phyloP scores from a whole-genome alignment of 306 rosid species.

The Prunus persica region Prunus_persica_NCBIv2 NC_034010.1:30065501-30066000 shows the following conservation, averaged over 20 bases:
- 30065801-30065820: slow-evolving; percentile 4
- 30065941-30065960: no score
- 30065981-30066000: slow-evolving; percentile 27
- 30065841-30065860: not conserved
- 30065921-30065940: not conserved
- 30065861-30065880: not conserved
- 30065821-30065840: not conserved
- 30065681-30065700: slow-evolving; percentile 36
- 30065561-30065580: slow-evolving; percentile 44
- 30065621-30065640: no score
- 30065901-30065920: not conserved
- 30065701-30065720: slow-evolving; percentile 38
- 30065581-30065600: no score
- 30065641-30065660: slow-evolving; percentile 43
- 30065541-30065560: slow-evolving; percentile 43
- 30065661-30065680: slow-evolving; percentile 42
- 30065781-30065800: slow-evolving; percentile 23
- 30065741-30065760: slow-evolving; percentile 45
- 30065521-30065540: slow-evolving; percentile 47
- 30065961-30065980: not conserved
- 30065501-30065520: slow-evolving; percentile 53
- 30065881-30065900: not conserved
- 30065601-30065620: no score
- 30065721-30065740: slow-evolving; percentile 46
- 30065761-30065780: slow-evolving; percentile 46